Percentiles rank a stretch among this genome's conserved stretches.
phyloP scores from a whole-genome alignment of 2,329 filamentous ascomycete genomes.

The Camptophora hylomeconis region DNA sequence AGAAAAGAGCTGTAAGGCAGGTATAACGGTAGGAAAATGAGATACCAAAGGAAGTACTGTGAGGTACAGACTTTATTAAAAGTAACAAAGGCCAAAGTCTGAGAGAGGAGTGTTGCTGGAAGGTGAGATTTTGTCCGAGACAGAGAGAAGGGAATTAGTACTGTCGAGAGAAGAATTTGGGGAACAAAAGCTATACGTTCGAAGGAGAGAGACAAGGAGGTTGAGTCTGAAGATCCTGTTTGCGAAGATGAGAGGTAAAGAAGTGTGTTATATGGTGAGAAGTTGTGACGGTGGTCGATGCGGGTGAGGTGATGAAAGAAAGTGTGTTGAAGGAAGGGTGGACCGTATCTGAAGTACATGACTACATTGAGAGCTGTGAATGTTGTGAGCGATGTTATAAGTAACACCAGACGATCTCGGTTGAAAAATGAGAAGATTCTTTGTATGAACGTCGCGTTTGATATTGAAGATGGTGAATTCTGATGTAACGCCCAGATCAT shows the following conservation, averaged over 20 bases:
- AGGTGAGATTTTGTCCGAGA: constrained; percentile 33
- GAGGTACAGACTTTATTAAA: constrained; percentile 99
- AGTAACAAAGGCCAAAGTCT: constrained; percentile 92
- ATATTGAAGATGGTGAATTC: constrained; percentile 3
- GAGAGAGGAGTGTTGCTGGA: constrained; percentile 71
- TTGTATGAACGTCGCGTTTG: constrained; percentile 10
- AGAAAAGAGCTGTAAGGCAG: constrained; percentile 63
- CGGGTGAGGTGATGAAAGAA: constrained; percentile 87
- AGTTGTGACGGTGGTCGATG: constrained; percentile 95
- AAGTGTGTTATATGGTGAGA: constrained; percentile 87
- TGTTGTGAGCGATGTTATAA: constrained; percentile 51
- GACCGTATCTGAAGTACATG: constrained; percentile 72
- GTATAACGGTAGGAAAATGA: constrained; percentile 84
- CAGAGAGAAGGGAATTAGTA: constrained; percentile 53
- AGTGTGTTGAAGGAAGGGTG: constrained; percentile 74
- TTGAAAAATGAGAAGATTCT: constrained; percentile 24
- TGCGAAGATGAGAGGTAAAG: constrained; percentile 72
- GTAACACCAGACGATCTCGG: constrained; percentile 24
- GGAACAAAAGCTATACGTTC: constrained; percentile 82
- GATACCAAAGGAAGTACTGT: constrained; percentile 99
- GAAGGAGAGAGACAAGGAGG: constrained; percentile 29
- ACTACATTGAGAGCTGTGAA: constrained; percentile 60
- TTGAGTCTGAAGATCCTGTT: constrained; percentile 18
- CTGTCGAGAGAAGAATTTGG: constrained; percentile 66
- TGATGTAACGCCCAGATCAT: constrained; percentile 29